Base-by-base conservation (phyloP, 305 asterid genomes). In the Solanum hybrid region DNA sequence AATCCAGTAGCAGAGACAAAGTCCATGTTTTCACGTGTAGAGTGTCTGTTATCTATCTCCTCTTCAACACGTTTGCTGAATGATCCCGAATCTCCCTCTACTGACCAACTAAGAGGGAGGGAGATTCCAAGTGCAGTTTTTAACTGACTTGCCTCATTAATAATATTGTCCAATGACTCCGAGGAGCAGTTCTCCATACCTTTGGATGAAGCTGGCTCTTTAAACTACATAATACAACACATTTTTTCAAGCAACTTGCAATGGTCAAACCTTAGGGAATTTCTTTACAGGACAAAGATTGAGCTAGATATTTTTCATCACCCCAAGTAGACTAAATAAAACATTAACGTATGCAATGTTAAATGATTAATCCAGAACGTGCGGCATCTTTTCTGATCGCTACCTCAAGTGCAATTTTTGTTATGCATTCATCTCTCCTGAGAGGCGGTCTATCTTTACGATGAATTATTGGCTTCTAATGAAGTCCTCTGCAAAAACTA, bases 51-150 rank as follows among this genome's bases (percentile, higher is more conserved):
- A 22, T 89, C 89, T 28, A 77, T 34, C 69, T 90, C 84, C 86
- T 89, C 93, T 74, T 90, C 86, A 16, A 12, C 84, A 69, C 79
- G 73, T 71, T 82, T 90, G 35, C 78, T 90, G 69, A 79, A 46
- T n/a, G 95, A 89, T 89, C 39, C 90, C 11, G 83, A 80, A 82
- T 92, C 94, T 2, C 78, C 86, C 71, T 92, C 97, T 2, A 92
- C 94, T 8, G 95, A 95, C 98, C 98, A 95, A 89, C 97, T 93
- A 86, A 94, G 26, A 13, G 99, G 98, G 57, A 96, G 95, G 82
- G 97, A 96, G 94, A 97, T 95, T 86, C 99, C 89, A 11, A 97
- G 95, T 42, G 99, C 99, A 31, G 96, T 97, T 93, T 94, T 96
- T 61, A 96, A 91, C 8, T 94, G 96, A 90, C 91, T 95, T 37